phyloP scores from a whole-genome alignment of 495 filamentous ascomycete species.

The Lasiosphaeris hirsuta region DNA sequence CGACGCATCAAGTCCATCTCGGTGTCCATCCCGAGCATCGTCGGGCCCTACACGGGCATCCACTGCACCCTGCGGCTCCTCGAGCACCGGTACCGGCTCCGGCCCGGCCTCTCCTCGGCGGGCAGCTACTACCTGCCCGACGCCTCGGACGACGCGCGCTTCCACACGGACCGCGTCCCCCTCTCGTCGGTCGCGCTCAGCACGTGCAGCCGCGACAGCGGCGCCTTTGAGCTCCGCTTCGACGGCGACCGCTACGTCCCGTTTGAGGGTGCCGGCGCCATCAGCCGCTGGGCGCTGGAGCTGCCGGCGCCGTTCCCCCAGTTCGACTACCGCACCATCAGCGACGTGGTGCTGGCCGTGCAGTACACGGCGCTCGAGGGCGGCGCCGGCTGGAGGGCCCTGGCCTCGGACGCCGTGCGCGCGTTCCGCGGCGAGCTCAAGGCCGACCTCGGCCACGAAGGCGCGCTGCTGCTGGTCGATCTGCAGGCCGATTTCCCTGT shows the following conservation, averaged over 20 bases:
- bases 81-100: not conserved
- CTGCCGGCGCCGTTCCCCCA: conserved; percentile 19
- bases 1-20: conserved; percentile 30
- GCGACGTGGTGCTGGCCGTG: conserved; percentile 33
- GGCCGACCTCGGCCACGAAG: no score
- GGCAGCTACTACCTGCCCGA: not conserved
- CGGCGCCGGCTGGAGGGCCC: no score
- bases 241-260: conserved; percentile 32
- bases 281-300: conserved; percentile 28
- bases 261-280: conserved; percentile 40
- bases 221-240: conserved; percentile 30
- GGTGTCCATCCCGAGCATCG: conserved; percentile 24
- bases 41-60: conserved; percentile 20
- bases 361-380: conserved; percentile 29
- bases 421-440: no score
- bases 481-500: no score
- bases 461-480: no score
- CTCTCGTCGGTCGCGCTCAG: conserved; percentile 28
- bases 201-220: conserved; percentile 24
- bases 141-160: conserved; percentile 10
- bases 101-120: no score
- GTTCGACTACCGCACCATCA: conserved; percentile 35
- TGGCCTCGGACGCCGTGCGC: no score
- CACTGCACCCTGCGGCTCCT: not conserved
- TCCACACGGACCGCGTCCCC: conserved; percentile 21